phyloP scores from a whole-genome alignment of 2,329 filamentous ascomycete genomes.

The Chrysosphaeria jannelii region DNA sequence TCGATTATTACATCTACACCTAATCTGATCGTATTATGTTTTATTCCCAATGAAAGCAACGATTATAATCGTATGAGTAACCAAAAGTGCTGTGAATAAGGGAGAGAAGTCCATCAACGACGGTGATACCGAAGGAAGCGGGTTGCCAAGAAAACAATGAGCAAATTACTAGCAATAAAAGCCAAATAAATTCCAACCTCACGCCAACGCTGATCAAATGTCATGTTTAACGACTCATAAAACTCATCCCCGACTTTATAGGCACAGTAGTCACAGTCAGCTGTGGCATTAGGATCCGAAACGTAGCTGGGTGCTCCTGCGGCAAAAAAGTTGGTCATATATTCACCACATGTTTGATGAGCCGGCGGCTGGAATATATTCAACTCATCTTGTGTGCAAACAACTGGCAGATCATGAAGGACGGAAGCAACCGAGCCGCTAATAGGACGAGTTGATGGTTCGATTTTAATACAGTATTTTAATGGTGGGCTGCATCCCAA shows the following conservation, averaged over 20 bases:
- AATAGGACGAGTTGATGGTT: constrained; percentile 56
- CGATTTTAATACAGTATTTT: too few relatives aligned
- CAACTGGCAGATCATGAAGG: constrained; percentile 31
- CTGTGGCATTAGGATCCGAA: constrained; percentile 34
- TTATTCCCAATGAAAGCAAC: too few relatives aligned
- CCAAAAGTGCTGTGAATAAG: too few relatives aligned
- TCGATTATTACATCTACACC: too few relatives aligned
- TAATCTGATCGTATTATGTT: too few relatives aligned
- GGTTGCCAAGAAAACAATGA: too few relatives aligned
- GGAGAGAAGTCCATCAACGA: too few relatives aligned
- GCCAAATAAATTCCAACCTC: constrained; percentile 43
- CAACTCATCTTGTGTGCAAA: constrained; percentile 30
- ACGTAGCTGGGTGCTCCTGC: constrained; percentile 24
- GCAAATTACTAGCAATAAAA: constrained; percentile 38
- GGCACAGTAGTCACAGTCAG: constrained; percentile 31
- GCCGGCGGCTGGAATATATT: constrained; percentile 32
- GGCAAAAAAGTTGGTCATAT: constrained; percentile 31
- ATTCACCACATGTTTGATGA: constrained; percentile 29
- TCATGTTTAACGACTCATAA: constrained; percentile 10
- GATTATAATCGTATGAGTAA: too few relatives aligned
- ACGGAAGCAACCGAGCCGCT: constrained; percentile 38
- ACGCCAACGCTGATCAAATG: constrained; percentile 30
- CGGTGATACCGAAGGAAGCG: too few relatives aligned
- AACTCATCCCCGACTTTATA: too few relatives aligned
- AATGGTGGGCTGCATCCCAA: too few relatives aligned